Evolutionary conservation across 768 basidiomycete genomes (phyloP).

Genomic region (Pisolithus orientalis): DNA sequence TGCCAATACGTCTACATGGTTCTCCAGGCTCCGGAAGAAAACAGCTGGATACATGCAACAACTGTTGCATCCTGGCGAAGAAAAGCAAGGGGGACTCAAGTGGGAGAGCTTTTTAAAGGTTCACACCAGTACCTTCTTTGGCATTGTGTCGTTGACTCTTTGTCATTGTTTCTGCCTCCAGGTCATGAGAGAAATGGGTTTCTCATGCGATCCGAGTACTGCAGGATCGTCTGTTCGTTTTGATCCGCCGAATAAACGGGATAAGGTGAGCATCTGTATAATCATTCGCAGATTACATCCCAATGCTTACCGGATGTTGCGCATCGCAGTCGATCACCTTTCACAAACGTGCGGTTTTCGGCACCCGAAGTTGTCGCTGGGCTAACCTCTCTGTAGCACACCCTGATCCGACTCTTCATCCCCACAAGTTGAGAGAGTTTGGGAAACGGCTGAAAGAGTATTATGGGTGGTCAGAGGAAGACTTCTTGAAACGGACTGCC

Average conservation of each 20-base stretch:
- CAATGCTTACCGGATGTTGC: conserved; percentile 1
- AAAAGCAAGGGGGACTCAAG: conserved; percentile 59
- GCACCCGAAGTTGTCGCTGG: not conserved
- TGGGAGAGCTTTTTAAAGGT: conserved; percentile 80
- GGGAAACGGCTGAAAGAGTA: conserved; percentile 51
- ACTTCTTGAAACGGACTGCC: conserved; percentile 26
- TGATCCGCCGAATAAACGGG: conserved; percentile 56
- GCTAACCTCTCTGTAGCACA: conserved; percentile 43
- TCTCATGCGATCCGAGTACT: conserved; percentile 63
- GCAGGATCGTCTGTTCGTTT: conserved; percentile 82
- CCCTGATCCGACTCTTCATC: conserved; percentile 60
- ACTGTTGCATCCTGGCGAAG: conserved; percentile 50
- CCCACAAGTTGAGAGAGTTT: conserved; percentile 43
- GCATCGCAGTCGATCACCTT: conserved; percentile 56
- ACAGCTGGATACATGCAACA: conserved; percentile 57
- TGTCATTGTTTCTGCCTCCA: conserved; percentile 19
- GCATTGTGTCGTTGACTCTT: not conserved
- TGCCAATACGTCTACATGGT: conserved; percentile 42
- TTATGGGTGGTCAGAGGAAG: conserved; percentile 61
- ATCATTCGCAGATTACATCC: not conserved
- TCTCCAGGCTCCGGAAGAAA: conserved; percentile 53
- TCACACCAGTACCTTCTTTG: conserved; percentile 3
- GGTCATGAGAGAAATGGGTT: conserved; percentile 79
- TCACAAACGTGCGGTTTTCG: conserved; percentile 54
- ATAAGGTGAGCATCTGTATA: conserved; percentile 31